Conservation (phyloP, 2,329 filamentous ascomycete species). For the Peltaster fructicola region DNA sequence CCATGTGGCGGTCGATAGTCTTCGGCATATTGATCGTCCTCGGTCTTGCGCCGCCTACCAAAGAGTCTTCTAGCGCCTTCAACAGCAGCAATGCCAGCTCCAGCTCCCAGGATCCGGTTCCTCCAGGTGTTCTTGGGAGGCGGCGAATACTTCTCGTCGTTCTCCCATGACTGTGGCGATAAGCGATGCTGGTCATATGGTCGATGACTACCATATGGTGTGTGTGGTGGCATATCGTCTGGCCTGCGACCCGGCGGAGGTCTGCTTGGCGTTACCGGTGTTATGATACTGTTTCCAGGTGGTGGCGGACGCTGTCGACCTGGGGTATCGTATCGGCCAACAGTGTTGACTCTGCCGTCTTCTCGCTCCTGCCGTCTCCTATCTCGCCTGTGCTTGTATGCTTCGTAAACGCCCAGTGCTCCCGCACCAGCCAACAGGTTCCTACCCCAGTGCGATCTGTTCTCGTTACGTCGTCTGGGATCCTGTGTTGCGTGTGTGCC, state of each 20-base stretch:
- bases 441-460: conserved; percentile 20
- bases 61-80: conserved; percentile 35
- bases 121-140: conserved; percentile 23
- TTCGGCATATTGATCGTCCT: conserved; percentile 35
- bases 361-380: conserved; percentile 13
- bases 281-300: conserved; percentile 2
- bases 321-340: too few species aligned
- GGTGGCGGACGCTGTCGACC: too few species aligned
- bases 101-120: conserved; percentile 27
- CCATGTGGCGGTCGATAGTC: conserved; percentile 31
- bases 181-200: conserved; percentile 7
- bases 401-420: conserved; percentile 39
- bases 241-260: conserved; percentile 1
- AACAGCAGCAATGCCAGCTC: conserved; percentile 25
- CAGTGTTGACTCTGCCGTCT: conserved; percentile 2
- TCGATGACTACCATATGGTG: too few species aligned
- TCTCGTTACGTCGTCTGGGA: conserved; percentile 11
- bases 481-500: conserved; percentile 35
- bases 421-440: conserved; percentile 36
- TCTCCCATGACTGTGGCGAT: conserved; percentile 16
- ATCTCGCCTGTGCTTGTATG: conserved; percentile 28
- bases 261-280: too few species aligned
- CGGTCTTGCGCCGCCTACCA: conserved; percentile 32
- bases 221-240: conserved; percentile 5
- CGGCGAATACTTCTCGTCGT: conserved; percentile 26